Evolutionary conservation across 1,284 basidiomycete genomes (phyloP).

Genomic region (Apiotrichum mycotoxinovorans): DNA sequence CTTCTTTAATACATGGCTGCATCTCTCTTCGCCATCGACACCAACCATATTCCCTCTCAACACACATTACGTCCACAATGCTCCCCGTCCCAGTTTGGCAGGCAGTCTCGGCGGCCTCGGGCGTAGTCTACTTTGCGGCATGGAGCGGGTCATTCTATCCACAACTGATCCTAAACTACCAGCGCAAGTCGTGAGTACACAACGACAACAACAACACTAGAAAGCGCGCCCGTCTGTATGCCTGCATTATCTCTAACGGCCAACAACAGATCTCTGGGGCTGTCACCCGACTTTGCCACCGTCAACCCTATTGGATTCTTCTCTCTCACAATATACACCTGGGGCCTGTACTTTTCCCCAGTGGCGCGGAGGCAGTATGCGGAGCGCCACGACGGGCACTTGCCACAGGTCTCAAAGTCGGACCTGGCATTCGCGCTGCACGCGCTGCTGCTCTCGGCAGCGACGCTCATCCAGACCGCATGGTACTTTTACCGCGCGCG

Average conservation of each 20-base stretch:
- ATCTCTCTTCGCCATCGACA: background rate
- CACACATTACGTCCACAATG: background rate
- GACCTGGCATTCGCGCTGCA: slow-evolving; percentile 52
- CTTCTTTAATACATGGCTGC: no score
- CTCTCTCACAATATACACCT: slow-evolving; percentile 48
- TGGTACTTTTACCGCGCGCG: slow-evolving; percentile 26
- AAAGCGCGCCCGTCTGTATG: no score
- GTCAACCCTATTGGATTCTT: slow-evolving; percentile 53
- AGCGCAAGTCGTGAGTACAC: slow-evolving; percentile 42
- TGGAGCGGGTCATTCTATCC: slow-evolving; percentile 53
- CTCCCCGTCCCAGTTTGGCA: slow-evolving; percentile 9
- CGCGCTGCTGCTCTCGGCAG: slow-evolving; percentile 35
- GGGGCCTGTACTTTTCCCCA: slow-evolving; percentile 42
- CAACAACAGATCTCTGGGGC: slow-evolving; percentile 33
- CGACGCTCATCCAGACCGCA: slow-evolving; percentile 33
- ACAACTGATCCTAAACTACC: slow-evolving; percentile 50
- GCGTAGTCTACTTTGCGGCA: slow-evolving; percentile 45
- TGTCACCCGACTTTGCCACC: slow-evolving; percentile 51
- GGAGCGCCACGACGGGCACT: slow-evolving; percentile 47
- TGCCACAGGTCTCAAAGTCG: slow-evolving; percentile 45
- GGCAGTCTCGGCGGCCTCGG: slow-evolving; percentile 21
- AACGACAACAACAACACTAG: no score
- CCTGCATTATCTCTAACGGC: background rate
- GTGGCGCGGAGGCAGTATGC: slow-evolving; percentile 47
- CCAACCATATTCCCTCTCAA: background rate